Percentiles rank a stretch among this genome's conserved stretches.
Conservation (phyloP, 2,329 filamentous ascomycete species). For the Fusarium sulawesiense region DNA sequence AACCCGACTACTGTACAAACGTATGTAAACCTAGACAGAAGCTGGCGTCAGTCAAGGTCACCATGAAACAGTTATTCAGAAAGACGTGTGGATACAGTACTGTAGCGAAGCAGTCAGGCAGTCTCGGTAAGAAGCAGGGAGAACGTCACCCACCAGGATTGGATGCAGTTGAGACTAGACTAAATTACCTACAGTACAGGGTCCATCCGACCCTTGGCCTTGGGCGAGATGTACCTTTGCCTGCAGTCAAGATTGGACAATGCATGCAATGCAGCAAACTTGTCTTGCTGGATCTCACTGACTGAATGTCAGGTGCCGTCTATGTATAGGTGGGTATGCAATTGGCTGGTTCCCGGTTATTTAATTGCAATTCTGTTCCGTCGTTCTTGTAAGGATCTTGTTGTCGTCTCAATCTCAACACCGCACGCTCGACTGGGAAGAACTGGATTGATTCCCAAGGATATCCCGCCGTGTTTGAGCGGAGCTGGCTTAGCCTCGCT, state of each 20-base stretch:
- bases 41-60: conserved; percentile 33
- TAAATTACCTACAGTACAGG: not conserved
- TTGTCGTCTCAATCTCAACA: conserved; percentile 26
- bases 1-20: not conserved
- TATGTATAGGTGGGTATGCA: not conserved
- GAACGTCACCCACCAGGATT: conserved; percentile 30
- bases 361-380: conserved; percentile 1
- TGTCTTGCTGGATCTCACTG: conserved; percentile 3
- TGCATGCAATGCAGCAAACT: conserved; percentile 2
- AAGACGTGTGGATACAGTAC: conserved; percentile 6
- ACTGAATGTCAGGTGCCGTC: not conserved
- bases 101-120: not conserved
- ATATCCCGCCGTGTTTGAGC: conserved; percentile 29
- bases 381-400: not conserved
- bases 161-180: conserved; percentile 5
- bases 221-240: conserved; percentile 9
- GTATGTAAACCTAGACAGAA: conserved; percentile 3
- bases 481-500: conserved; percentile 32
- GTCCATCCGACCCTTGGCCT: conserved; percentile 10
- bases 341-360: conserved; percentile 3
- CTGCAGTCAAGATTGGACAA: conserved; percentile 6
- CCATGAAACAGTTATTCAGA: conserved; percentile 33
- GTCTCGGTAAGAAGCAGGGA: conserved; percentile 31
- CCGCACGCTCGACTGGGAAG: conserved; percentile 14
- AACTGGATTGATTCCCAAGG: conserved; percentile 22